Conservation (phyloP, 148 eudicot species). For the Camellia japonica region DNA sequence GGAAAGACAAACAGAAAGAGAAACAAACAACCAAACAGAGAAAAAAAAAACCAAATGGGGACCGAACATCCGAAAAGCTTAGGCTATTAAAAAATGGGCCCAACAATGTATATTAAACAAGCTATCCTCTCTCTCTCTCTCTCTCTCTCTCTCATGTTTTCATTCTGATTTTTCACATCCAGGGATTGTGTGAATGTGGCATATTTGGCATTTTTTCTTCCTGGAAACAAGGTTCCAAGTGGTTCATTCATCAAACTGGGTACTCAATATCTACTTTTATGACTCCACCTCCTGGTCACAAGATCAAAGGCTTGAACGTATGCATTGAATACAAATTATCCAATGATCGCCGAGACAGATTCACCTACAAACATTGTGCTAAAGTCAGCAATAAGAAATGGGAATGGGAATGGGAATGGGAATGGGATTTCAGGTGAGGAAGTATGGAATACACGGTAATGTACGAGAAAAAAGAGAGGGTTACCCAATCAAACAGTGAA, state of each 20-base stretch:
- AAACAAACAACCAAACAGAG: too few species aligned
- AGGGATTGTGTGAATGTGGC: constrained; percentile 13
- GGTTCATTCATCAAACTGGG: not conserved
- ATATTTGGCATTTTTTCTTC: constrained; percentile 10
- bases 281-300: not conserved
- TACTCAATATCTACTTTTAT: not conserved
- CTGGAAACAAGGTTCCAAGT: not conserved
- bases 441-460: not conserved
- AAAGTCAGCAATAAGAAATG: not conserved
- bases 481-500: not conserved
- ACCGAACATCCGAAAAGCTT: too few species aligned
- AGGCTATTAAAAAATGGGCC: too few species aligned
- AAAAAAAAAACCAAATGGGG: too few species aligned
- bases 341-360: too few species aligned
- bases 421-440: not conserved
- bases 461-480: not conserved
- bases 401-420: not conserved
- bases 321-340: not conserved
- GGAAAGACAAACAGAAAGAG: too few species aligned
- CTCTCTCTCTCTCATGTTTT: not conserved
- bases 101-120: too few species aligned
- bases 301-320: not conserved
- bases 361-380: too few species aligned
- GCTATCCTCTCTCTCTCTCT: too few species aligned
- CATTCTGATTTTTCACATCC: not conserved